These are phyloP conservation scores for Fraxinus albicans DNA, from an alignment of 305 asterid species.

Conservation along the genomic window DNA sequence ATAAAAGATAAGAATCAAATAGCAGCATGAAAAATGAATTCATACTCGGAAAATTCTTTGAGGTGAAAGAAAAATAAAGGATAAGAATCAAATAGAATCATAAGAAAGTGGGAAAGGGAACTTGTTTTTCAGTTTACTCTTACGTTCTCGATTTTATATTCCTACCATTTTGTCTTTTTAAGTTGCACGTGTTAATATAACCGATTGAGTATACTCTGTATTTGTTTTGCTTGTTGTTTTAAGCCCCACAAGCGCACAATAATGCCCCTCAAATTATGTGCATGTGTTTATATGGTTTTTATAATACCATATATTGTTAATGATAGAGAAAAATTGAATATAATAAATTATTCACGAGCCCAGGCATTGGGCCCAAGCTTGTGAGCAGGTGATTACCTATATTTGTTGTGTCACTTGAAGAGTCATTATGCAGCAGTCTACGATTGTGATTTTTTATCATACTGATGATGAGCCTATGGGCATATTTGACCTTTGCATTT, in stretches of 20 bases:
- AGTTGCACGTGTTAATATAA: background rate
- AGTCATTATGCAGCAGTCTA: background rate
- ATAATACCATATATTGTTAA: background rate
- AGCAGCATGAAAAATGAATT: background rate
- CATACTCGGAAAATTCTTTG: constrained; percentile 13
- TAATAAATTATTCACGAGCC: background rate
- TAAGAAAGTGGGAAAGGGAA: background rate
- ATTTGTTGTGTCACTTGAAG: constrained; percentile 1
- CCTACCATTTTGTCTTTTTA: background rate
- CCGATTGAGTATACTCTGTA: background rate
- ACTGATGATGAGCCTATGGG: constrained; percentile 16
- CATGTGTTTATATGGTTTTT: background rate
- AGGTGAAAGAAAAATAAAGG: background rate
- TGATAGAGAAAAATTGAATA: background rate
- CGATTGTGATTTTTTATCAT: constrained; percentile 5
- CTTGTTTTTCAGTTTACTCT: background rate
- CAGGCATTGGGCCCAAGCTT: constrained; percentile 22
- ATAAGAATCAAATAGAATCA: constrained; percentile 12
- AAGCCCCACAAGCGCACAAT: background rate
- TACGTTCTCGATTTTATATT: background rate
- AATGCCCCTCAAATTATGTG: background rate
- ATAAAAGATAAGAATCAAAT: background rate
- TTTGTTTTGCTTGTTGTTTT: background rate
- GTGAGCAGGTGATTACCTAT: constrained; percentile 5
- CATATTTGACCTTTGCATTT: constrained; percentile 34